Evolutionary conservation across 768 basidiomycete genomes (phyloP), one percentile per base, ranked within the genome.

Genomic region (Lanmaoa rubissima): DNA sequence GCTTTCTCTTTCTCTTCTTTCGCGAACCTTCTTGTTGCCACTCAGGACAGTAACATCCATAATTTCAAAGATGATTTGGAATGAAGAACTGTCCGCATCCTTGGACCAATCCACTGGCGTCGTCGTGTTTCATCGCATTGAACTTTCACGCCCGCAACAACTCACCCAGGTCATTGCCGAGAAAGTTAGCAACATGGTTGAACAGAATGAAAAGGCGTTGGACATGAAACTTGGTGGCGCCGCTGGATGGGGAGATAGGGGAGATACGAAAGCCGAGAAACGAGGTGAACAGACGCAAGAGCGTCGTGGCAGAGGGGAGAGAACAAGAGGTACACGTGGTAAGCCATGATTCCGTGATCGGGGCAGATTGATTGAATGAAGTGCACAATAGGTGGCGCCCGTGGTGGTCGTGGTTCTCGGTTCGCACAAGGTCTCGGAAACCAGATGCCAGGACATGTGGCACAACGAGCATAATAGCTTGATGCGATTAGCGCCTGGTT

Each of bases 11-110:
- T 82, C 86, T 0, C 82, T 95, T 50, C 84, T 99, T 35, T 87
- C 95, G 11, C 81, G 84, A 46, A 95, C 93, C 1, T 98, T 98
- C 77, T 87, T 86, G 10, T 78, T 98, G 32, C 82, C 95, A 4
- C 73, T 87, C 48, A 83, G 88, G 41, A 77, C 86, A 5, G 92
- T 98, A 5, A 93, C 88, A 1, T 71, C 69, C 26, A 85, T 97
- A 62, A 90, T 98, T 40, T 95, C 92, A 28, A 92, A 94, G 74
- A 98, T 99, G 97, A 97, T 98, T 65, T 98, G 95, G 93, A 93
- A 82, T 66, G 97, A 98, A 66, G 94, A 98, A 68, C 78, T 99
- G 12, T 80, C 89, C 1, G 97, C 96, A 3, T 95, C 94, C 16
- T 79, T 98, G 53, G 97, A 98, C 71, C 93, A 92, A 69, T 87